These are phyloP conservation scores for Alternaria ventricosa DNA, from an alignment of 2,329 filamentous ascomycete genomes.

Conservation along the genomic window DNA sequence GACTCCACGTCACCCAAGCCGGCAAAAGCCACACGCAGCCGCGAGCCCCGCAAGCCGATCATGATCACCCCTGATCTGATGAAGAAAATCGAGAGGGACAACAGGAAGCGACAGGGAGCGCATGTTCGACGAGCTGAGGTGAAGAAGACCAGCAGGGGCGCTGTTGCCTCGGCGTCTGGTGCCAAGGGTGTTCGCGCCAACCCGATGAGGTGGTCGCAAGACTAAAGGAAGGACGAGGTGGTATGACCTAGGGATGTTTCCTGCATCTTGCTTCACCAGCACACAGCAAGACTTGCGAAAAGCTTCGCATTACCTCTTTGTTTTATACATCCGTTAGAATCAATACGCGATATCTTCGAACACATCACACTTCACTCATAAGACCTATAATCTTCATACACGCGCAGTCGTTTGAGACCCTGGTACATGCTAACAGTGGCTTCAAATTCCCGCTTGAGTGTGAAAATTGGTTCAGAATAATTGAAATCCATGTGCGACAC, in stretches of 20 bases:
- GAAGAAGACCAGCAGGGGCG: not conserved
- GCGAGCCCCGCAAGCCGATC: not conserved
- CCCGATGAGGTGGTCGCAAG: slow-evolving; percentile 8
- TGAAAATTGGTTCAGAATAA: too few species aligned
- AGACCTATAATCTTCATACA: not conserved
- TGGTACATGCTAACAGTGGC: not conserved
- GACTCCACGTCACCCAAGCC: not conserved
- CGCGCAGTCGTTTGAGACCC: not conserved
- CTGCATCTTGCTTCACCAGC: not conserved
- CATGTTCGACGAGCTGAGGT: not conserved
- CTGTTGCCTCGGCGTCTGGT: not conserved
- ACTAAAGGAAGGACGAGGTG: not conserved
- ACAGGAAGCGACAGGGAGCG: not conserved
- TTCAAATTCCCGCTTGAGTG: not conserved
- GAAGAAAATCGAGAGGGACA: not conserved
- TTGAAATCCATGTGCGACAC: too few species aligned
- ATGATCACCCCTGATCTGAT: not conserved
- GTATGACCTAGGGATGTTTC: not conserved
- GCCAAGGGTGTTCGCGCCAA: not conserved
- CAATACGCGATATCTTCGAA: not conserved
- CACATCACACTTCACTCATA: not conserved
- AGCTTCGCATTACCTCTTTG: not conserved
- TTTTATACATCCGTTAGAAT: rapidly evolving
- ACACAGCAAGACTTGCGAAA: not conserved
- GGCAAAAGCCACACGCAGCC: not conserved